These are phyloP conservation scores for Scheffersomyces lignosus DNA, from an alignment of 805 yeast species.

Conservation along the genomic window DNA sequence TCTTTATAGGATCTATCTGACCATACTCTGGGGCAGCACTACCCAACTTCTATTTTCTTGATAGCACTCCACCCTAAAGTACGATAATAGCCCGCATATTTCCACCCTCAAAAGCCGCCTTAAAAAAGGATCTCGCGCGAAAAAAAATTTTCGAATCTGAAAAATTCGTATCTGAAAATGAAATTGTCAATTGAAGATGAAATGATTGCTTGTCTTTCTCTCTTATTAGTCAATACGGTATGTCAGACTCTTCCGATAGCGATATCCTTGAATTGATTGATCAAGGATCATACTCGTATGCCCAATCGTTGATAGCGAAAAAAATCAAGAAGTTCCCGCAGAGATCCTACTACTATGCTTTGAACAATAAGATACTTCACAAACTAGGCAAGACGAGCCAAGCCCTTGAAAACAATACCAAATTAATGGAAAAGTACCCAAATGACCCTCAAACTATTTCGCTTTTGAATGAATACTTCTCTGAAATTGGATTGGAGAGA, in stretches of 20 bases:
- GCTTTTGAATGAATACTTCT: slow-evolving; percentile 47
- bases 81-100: too few species aligned
- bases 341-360: slow-evolving; percentile 52
- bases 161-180: too few species aligned
- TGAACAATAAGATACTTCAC: slow-evolving; percentile 36
- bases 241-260: slow-evolving; percentile 24
- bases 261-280: slow-evolving; percentile 46
- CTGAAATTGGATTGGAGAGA: slow-evolving; percentile 20
- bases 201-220: too few species aligned
- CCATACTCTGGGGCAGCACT: too few species aligned
- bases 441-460: slow-evolving; percentile 56
- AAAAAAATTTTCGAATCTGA: too few species aligned
- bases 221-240: slow-evolving; percentile 2
- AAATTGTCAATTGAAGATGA: neutral
- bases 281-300: slow-evolving; percentile 53
- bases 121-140: too few species aligned
- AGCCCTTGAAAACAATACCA: slow-evolving; percentile 31
- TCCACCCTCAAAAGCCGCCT: too few species aligned
- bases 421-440: slow-evolving; percentile 39
- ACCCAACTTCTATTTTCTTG: too few species aligned
- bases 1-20: too few species aligned
- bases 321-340: slow-evolving; percentile 58
- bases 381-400: slow-evolving; percentile 30
- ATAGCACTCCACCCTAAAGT: too few species aligned
- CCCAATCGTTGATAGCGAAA: slow-evolving; percentile 48